These are phyloP conservation scores for Suillus americanus DNA, from an alignment of 768 basidiomycete genomes.

Conservation along the genomic window DNA sequence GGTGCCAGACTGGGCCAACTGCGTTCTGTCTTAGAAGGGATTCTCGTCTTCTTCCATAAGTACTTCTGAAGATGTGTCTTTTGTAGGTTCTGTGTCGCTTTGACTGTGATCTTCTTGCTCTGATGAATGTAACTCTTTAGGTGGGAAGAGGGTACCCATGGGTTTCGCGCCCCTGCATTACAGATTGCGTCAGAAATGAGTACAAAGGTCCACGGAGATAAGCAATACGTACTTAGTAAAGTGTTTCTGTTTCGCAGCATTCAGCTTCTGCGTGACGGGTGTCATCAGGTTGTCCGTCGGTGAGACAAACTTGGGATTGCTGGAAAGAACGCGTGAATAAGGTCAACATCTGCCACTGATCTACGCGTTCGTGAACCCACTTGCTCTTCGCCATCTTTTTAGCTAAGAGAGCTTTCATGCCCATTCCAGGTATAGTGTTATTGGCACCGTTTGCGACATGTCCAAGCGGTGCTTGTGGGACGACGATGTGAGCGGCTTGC, in stretches of 20 bases:
- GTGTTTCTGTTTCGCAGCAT: conserved; percentile 89
- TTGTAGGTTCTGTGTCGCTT: conserved; percentile 40
- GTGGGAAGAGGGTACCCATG: conserved; percentile 56
- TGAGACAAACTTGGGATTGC: conserved; percentile 87
- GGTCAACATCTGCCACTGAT: not conserved
- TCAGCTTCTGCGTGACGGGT: conserved; percentile 90
- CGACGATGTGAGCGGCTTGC: conserved; percentile 73
- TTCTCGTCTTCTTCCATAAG: conserved; percentile 62
- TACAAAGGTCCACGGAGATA: conserved; percentile 6
- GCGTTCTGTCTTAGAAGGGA: conserved; percentile 51
- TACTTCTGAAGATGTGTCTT: conserved; percentile 24
- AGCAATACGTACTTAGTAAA: conserved; percentile 72
- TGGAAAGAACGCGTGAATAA: conserved; percentile 30
- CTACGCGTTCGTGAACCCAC: conserved; percentile 46
- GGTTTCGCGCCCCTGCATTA: conserved; percentile 57
- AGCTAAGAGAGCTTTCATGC: conserved; percentile 87
- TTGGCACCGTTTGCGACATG: conserved; percentile 54
- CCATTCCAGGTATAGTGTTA: conserved; percentile 68
- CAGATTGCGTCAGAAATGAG: conserved; percentile 4
- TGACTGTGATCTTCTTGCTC: conserved; percentile 34
- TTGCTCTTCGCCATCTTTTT: conserved; percentile 90
- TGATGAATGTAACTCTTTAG: conserved; percentile 32
- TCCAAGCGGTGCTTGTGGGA: conserved; percentile 80
- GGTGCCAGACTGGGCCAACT: conserved; percentile 13
- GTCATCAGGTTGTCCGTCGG: conserved; percentile 96